These are phyloP conservation scores for Porogramme epimiltina DNA, from an alignment of 1,284 basidiomycete genomes.

Conservation along the genomic window DNA sequence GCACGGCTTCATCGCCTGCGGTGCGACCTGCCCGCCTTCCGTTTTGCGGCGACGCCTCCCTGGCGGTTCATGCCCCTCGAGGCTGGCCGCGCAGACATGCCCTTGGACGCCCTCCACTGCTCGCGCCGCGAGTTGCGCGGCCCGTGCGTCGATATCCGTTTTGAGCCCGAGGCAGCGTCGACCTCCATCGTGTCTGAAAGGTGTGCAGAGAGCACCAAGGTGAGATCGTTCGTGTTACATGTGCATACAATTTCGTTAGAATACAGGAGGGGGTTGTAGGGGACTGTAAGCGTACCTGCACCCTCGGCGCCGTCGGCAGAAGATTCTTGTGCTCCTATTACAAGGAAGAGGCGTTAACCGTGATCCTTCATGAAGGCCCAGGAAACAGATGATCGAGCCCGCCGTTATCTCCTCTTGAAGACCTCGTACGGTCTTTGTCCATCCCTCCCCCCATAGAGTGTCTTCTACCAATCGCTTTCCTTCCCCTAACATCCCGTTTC, in stretches of 20 bases:
- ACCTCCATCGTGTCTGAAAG: constrained; percentile 61
- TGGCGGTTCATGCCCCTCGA: constrained; percentile 65
- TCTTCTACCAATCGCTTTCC: too few relatives aligned
- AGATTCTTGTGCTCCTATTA: constrained; percentile 33
- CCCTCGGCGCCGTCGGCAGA: constrained; percentile 26
- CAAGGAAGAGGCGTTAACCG: constrained; percentile 34
- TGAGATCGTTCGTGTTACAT: too few relatives aligned
- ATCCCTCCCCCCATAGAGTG: too few relatives aligned
- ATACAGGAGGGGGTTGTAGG: background rate
- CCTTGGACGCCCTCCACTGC: constrained; percentile 76
- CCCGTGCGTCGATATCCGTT: constrained; percentile 73
- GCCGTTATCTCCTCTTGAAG: background rate
- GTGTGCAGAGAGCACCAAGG: background rate
- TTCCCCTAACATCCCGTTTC: too few relatives aligned
- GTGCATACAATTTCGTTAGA: too few relatives aligned
- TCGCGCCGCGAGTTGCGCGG: constrained; percentile 69
- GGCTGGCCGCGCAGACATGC: constrained; percentile 53
- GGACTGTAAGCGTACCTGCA: constrained; percentile 37
- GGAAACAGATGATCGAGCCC: constrained; percentile 27
- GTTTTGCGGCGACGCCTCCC: constrained; percentile 56
- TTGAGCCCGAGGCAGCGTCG: constrained; percentile 39
- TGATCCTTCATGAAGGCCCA: background rate
- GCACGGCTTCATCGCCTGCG: constrained; percentile 55
- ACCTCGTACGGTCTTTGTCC: background rate
- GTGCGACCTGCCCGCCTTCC: constrained; percentile 68